Evolutionary conservation across 306 rosid genomes (phyloP).

Genomic region (Citrullus mucosospermus): DNA sequence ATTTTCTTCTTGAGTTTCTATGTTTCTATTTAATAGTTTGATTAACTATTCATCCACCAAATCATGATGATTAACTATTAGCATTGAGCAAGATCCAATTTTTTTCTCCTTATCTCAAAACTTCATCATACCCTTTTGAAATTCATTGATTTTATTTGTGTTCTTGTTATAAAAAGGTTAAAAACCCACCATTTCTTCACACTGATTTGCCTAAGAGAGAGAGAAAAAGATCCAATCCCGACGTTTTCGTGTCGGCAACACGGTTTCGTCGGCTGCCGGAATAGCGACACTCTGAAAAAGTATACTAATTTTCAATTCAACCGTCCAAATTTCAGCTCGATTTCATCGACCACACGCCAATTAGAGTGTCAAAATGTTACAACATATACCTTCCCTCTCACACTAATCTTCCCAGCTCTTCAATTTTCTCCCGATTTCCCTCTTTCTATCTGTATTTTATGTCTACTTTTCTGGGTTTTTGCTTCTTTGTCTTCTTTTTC

Average conservation of each 20-base stretch:
- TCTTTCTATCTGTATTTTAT: neutral
- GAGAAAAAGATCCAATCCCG: conserved; percentile 1
- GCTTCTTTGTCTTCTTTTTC: neutral
- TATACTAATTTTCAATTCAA: neutral
- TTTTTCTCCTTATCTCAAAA: neutral
- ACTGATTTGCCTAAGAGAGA: neutral
- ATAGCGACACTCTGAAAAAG: neutral
- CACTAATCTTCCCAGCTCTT: neutral
- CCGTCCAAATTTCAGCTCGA: neutral
- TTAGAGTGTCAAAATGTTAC: neutral
- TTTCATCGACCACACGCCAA: neutral
- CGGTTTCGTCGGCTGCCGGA: neutral
- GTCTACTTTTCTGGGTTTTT: neutral
- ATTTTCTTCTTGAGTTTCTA: neutral
- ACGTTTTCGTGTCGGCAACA: conserved; percentile 8
- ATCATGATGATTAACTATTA: neutral
- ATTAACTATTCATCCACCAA: neutral
- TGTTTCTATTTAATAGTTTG: neutral
- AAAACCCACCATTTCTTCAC: neutral
- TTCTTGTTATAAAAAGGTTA: neutral
- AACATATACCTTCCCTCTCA: neutral
- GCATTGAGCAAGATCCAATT: neutral
- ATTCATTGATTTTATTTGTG: neutral
- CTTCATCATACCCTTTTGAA: neutral
- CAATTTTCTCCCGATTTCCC: neutral